Base-by-base conservation (phyloP, 192 early-diverging fungal genomes). In the Pilaira anomala region DNA sequence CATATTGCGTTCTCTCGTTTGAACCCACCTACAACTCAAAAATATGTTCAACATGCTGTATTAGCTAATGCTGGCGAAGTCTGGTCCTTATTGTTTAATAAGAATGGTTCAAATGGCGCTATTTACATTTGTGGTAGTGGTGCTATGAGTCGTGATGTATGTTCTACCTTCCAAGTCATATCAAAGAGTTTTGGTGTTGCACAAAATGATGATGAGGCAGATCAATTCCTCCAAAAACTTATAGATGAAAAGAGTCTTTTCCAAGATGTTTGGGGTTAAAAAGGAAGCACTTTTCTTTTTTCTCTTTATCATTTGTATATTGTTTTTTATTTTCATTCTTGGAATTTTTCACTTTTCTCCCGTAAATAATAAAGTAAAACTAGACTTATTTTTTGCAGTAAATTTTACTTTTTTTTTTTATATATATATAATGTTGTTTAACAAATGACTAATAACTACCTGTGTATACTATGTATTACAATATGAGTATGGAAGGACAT, bases 1-100 rank as follows among this genome's bases (percentile, higher is more conserved):
- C 70, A 80, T 25, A 49, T 83, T n/a, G 80, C 84, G 26, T 85
- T 87, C 65, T 91, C 88, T 69, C 79, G 93, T n/a, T 56, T 74
- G 22, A 51, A 67, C 18, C 53, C 67, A 48, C 62, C 75, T 7
- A 71, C 76, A 5, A 81, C 88, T 44, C 85, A 76, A 62, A 67
- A 61, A n/a, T 74, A 74, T 14, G 67, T 69, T 22, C 73, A 74
- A 30, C 73, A 74, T 66, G 67, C 69, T 8, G 5, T 74, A 1
- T 40, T 69, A 53, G 68, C 65, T 28, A 61, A 75, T 12, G 60
- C 71, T 9, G 36, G 33, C 0, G 46, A 46, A 16, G 50, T 74
- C 14, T 74, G 73, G 73, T 48, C 50, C 1, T n/a, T 72, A 1
- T 39, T 72, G 24, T 3, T 45, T 9, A 49, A 29, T 3, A 33